Base-by-base conservation (phyloP, 2,329 filamentous ascomycete genomes). In the Colletotrichum sp. region DNA sequence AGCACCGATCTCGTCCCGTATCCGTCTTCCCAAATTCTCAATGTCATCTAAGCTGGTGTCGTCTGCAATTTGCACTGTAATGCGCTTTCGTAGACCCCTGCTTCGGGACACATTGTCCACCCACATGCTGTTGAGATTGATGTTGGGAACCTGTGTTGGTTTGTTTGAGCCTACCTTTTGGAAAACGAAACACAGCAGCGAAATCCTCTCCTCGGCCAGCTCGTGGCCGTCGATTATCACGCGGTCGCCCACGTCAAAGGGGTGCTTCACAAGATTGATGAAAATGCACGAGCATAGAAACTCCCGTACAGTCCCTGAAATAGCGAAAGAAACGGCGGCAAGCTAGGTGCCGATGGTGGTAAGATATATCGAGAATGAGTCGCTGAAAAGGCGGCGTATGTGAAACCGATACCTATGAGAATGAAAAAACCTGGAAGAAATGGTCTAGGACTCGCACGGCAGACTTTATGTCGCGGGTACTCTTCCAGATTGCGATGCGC, bases 241-340 rank as follows among this genome's bases (percentile, higher is more conserved):
- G 80, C 92, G 89, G 81, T 94, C 92, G 70, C 92, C 92, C 27
- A 94, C 79, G 82, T 94, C 92, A 79, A 93, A 94, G 2, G 92
- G 92, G 82, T 94, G 92, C 85, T 94, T 94, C 81, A 94, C 90
- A 78, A 94, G 93, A n/a, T n/a, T n/a, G 69, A 94, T 91, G 82
- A 94, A 94, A 79, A 94, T 89, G 78, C 91, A 86, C 3, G 91
- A 93, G 79, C 93, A 91, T 16, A 94, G 83, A 79, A 94, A 93
- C 77, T 94, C 92, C 80, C 93, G 91, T 0, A 92, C 92, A 0
- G 92, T 94, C 5, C 90, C 90, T n/a, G 91, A 91, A 83, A 94
- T 93, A 13, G 93, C 86, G 92, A 92, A 94, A 1, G 91, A 93
- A 5, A 94, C 83, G 7, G 91, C 92, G 12, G 94, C 22, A 89